Percentiles rank a stretch among this genome's conserved stretches.
Evolutionary conservation across 2,329 filamentous ascomycete genomes (phyloP).

Genomic region (Diaporthe sp.): DNA sequence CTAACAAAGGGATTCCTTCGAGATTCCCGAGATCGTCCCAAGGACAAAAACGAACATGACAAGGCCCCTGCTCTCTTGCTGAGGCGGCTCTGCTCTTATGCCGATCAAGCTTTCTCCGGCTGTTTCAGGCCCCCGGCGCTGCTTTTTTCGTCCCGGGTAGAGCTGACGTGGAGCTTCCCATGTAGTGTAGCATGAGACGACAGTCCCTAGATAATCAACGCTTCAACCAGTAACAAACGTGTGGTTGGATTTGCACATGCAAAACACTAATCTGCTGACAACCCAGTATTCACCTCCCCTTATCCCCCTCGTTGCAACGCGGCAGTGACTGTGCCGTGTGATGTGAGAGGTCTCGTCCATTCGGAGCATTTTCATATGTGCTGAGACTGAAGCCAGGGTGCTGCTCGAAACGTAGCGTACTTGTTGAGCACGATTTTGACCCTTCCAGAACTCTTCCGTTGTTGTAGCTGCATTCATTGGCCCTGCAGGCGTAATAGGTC

Average conservation of each 20-base stretch:
- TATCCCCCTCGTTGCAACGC: neutral
- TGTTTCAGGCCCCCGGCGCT: neutral
- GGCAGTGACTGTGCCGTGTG: neutral
- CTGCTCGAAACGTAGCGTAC: too few species aligned
- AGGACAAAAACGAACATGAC: neutral
- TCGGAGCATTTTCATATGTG: too few species aligned
- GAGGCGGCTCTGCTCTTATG: conserved; percentile 19
- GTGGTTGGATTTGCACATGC: neutral
- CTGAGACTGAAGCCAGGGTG: too few species aligned
- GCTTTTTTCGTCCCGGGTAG: neutral
- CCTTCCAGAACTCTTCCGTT: neutral
- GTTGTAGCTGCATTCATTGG: neutral
- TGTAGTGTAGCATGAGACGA: conserved; percentile 9
- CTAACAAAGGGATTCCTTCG: neutral
- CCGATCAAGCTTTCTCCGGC: conserved; percentile 15
- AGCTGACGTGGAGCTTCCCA: conserved; percentile 15
- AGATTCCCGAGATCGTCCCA: neutral
- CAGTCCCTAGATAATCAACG: neutral
- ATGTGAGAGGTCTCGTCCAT: too few species aligned
- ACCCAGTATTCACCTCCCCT: neutral
- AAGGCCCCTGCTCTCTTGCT: neutral
- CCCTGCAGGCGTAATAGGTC: too few species aligned
- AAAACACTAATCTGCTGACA: neutral
- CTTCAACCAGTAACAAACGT: neutral
- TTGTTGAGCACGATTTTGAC: too few species aligned